Base-by-base conservation (phyloP, 192 early-diverging fungal species). In the Endogone sp. region DNA sequence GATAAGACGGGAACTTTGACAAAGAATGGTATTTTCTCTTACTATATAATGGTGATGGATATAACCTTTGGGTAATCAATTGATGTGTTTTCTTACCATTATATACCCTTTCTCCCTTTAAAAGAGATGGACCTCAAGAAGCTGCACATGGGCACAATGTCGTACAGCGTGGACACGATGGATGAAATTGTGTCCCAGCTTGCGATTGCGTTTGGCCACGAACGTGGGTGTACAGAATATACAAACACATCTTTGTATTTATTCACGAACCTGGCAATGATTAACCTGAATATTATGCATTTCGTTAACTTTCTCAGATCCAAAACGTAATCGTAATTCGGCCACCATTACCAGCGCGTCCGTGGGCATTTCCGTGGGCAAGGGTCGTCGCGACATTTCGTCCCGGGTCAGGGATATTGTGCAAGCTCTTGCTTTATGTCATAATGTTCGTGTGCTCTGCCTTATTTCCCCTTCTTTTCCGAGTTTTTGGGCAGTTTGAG, bases 1-100 rank as follows among this genome's bases (percentile, higher is more conserved):
- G 96, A 98, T 75, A 98, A 98, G 76, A 98, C 96, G 2, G 96
- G 96, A 28, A 98, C 96, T 23, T 73, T 98, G 73, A 98, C 96
- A 20, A 80, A 93, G 68, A 98, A 98, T 75, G 92, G 90, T 91
- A 85, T 64, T 59, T 11, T 49, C 6, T 49, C 9, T 49, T 49
- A 11, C 2, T 25, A 64, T 4, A 56, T 62, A 54, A 28, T 29
- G 30, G 56, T 55, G 62, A 49, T 57, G 29, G 16, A 54, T n/a
- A 30, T 25, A 65, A 56, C 9, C 2, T 67, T 22, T 26, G 1
- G 11, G 26, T 49, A 74, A 26, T 27, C 0, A 11, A 60, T 25
- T 22, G n/a, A n/a, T n/a, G n/a, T n/a, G n/a, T n/a, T n/a, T n/a
- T n/a, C n/a, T n/a, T n/a, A n/a, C n/a, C n/a, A 3, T 29, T 23